phyloP scores from a whole-genome alignment of 768 basidiomycete genomes.

The Mrakia blollopis region DNA sequence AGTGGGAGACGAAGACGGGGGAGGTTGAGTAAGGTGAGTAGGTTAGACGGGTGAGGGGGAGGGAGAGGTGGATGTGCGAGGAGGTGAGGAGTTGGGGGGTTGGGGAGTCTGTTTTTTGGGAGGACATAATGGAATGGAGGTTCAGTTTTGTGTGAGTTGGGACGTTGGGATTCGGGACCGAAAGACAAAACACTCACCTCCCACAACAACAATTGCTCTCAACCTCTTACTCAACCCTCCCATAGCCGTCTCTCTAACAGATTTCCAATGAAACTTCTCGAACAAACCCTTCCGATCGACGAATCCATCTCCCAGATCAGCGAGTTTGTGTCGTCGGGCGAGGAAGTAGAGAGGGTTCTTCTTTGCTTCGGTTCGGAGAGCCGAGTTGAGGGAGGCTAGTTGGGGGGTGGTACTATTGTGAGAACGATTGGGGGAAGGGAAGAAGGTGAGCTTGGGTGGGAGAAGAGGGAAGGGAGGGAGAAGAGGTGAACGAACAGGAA shows the following conservation, averaged over 20 bases:
- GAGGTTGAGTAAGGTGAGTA: slow-evolving; percentile 57
- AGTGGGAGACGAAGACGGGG: slow-evolving; percentile 75
- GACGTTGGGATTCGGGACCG: no score
- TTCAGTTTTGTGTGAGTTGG: no score
- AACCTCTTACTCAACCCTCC: slow-evolving; percentile 58
- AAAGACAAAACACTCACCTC: slow-evolving; percentile 52
- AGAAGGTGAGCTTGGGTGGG: not conserved
- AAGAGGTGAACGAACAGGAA: slow-evolving; percentile 4
- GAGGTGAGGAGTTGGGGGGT: slow-evolving; percentile 65
- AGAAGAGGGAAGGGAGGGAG: not conserved
- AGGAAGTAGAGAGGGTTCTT: slow-evolving; percentile 55
- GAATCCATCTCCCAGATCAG: slow-evolving; percentile 65
- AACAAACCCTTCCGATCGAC: slow-evolving; percentile 73
- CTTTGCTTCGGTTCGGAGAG: not conserved
- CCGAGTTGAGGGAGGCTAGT: not conserved
- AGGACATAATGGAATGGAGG: no score
- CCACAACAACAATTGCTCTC: slow-evolving; percentile 65
- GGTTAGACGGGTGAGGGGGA: slow-evolving; percentile 26
- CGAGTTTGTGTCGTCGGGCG: slow-evolving; percentile 72
- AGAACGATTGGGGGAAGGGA: not conserved
- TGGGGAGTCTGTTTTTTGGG: slow-evolving; percentile 50
- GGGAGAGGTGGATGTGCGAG: slow-evolving; percentile 50
- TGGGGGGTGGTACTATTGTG: slow-evolving; percentile 7
- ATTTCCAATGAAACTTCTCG: slow-evolving; percentile 72
- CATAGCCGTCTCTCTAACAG: slow-evolving; percentile 55